A percentile compares a stretch with the other conserved stretches of the same genome.
Evolutionary conservation across 805 yeast species (phyloP).

Genomic region (Metschnikowia colocasiae): DNA sequence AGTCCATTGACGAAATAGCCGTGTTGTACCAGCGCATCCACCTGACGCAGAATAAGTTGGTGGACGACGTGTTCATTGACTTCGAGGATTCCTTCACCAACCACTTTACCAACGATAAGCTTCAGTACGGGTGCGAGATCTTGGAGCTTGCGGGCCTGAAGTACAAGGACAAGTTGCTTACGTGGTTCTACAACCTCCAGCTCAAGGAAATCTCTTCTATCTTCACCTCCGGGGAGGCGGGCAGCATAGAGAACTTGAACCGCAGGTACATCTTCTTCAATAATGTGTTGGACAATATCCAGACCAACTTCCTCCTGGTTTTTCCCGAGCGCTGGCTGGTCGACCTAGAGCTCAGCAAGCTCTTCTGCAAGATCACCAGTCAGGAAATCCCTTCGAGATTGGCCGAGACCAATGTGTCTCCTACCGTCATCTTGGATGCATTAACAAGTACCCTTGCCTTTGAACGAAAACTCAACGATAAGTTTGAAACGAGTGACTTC

Average conservation of each 20-base stretch:
- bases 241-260: constrained; percentile 80
- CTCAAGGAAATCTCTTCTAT: constrained; percentile 72
- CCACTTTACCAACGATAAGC: constrained; percentile 28
- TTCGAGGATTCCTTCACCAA: constrained; percentile 48
- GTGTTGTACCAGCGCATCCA: constrained; percentile 56
- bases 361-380: constrained; percentile 66
- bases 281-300: constrained; percentile 59
- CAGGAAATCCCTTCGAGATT: constrained; percentile 60
- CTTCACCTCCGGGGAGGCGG: constrained; percentile 89
- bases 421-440: constrained; percentile 63
- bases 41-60: constrained; percentile 55
- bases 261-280: constrained; percentile 81
- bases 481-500: constrained; percentile 48
- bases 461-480: constrained; percentile 67
- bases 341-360: constrained; percentile 52
- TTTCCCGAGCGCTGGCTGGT: constrained; percentile 78
- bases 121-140: constrained; percentile 65
- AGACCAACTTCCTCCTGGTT: constrained; percentile 44
- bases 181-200: constrained; percentile 69
- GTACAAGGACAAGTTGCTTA: constrained; percentile 54
- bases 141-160: constrained; percentile 61
- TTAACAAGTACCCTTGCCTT: constrained; percentile 79
- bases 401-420: constrained; percentile 43
- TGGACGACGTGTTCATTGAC: constrained; percentile 70
- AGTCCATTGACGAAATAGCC: constrained; percentile 79